These are phyloP conservation scores for Alternaria sp. DNA, from an alignment of 2,329 filamentous ascomycete genomes.

Conservation along the genomic window DNA sequence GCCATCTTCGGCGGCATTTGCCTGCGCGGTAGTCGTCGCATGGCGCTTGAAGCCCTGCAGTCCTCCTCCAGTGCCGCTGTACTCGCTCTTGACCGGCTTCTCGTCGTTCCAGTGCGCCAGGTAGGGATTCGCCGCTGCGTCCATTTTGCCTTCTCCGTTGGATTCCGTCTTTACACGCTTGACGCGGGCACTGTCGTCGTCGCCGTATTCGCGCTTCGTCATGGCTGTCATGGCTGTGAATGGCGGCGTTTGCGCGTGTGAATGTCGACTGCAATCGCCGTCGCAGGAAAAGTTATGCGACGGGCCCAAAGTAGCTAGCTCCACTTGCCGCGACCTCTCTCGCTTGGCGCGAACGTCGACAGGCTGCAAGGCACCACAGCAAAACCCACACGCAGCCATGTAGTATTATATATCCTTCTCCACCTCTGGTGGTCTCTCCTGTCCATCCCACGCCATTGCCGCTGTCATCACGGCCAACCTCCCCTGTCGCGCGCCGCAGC, in stretches of 20 bases:
- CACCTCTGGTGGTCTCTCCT: constrained; percentile 14
- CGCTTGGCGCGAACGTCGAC: constrained; percentile 24
- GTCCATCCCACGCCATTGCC: neutral
- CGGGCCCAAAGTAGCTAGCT: constrained; percentile 18
- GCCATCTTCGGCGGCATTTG: constrained; percentile 77
- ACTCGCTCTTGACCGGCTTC: constrained; percentile 45
- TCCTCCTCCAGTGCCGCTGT: constrained; percentile 43
- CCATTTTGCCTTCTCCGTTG: constrained; percentile 50
- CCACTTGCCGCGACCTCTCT: constrained; percentile 21
- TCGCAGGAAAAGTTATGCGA: constrained; percentile 35
- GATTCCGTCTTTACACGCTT: constrained; percentile 59
- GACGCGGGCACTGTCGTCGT: constrained; percentile 59
- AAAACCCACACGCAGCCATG: constrained; percentile 23
- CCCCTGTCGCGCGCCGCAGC: constrained; percentile 8
- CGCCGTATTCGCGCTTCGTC: constrained; percentile 63
- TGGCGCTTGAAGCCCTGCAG: constrained; percentile 77
- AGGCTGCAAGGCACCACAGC: constrained; percentile 19
- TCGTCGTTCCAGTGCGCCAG: constrained; percentile 85
- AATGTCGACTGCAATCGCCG: constrained; percentile 1
- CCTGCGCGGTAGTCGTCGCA: constrained; percentile 79
- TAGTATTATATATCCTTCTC: constrained; percentile 13
- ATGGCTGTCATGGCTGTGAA: constrained; percentile 50
- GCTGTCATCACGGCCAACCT: neutral
- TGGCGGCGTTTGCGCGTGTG: constrained; percentile 16
- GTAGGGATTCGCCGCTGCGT: constrained; percentile 79